Conservation (phyloP, 257 asterid species). For the Mitragyna speciosa region DNA sequence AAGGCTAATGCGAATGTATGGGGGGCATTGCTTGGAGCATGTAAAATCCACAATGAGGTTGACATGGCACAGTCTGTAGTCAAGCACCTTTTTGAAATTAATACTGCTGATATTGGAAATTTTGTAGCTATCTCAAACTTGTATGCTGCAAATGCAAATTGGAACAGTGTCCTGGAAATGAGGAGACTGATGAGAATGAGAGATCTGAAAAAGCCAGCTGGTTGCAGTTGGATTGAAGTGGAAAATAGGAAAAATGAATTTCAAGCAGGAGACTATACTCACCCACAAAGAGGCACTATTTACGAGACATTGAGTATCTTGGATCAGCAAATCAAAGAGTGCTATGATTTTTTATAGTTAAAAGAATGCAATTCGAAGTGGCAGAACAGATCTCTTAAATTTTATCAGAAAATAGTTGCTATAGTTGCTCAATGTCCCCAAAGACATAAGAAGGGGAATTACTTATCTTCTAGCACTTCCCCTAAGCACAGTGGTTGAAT, state of each 20-base stretch:
- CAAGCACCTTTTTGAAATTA: slow-evolving; percentile 38
- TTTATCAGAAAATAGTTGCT: neutral
- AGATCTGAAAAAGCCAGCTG: slow-evolving; percentile 81
- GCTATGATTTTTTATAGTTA: slow-evolving; percentile 21
- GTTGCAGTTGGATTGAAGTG: slow-evolving; percentile 94
- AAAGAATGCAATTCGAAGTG: neutral
- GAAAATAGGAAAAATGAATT: slow-evolving; percentile 52
- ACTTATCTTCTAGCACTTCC: neutral
- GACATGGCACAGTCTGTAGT: slow-evolving; percentile 53
- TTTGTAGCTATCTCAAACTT: slow-evolving; percentile 70
- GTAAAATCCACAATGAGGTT: slow-evolving; percentile 67
- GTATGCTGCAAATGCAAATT: slow-evolving; percentile 73
- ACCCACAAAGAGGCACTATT: slow-evolving; percentile 51
- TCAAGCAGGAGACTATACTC: slow-evolving; percentile 75
- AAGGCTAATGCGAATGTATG: slow-evolving; percentile 61
- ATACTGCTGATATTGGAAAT: slow-evolving; percentile 58
- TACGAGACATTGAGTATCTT: slow-evolving; percentile 43
- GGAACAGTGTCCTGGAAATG: slow-evolving; percentile 80
- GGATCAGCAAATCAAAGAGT: slow-evolving; percentile 63
- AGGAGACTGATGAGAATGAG: slow-evolving; percentile 63
- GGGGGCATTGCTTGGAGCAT: slow-evolving; percentile 77
- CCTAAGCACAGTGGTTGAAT: neutral
- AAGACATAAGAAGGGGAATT: neutral
- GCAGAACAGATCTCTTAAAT: neutral
- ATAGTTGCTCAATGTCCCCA: neutral